phyloP scores from a whole-genome alignment of 495 filamentous ascomycete genomes.

The Penicillium bovifimosum region DNA sequence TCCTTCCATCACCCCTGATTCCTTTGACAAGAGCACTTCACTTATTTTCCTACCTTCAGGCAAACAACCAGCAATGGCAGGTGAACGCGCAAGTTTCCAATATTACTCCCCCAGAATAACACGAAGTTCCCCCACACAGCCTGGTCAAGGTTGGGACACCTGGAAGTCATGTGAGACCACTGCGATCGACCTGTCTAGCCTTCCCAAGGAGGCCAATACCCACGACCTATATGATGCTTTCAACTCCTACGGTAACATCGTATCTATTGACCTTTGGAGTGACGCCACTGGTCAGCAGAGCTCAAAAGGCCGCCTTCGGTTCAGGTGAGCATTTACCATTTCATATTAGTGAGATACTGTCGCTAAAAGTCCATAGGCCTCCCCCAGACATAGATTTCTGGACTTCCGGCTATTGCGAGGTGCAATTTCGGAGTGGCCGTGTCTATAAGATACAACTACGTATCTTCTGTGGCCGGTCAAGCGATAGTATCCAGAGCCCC shows the following conservation, averaged over 20 bases:
- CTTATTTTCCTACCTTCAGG: too few relatives aligned
- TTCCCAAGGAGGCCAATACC: conserved; percentile 33
- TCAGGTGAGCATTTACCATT: conserved; percentile 29
- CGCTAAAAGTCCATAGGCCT: conserved; percentile 28
- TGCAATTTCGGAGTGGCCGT: conserved; percentile 22
- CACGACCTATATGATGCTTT: conserved; percentile 36
- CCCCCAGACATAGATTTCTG: conserved; percentile 40
- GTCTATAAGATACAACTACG: neutral
- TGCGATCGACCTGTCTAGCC: conserved; percentile 26
- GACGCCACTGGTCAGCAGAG: conserved; percentile 25
- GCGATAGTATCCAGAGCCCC: conserved; percentile 23
- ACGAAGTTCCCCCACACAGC: neutral
- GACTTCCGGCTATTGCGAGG: conserved; percentile 18
- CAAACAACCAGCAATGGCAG: too few relatives aligned
- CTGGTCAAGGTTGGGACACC: neutral
- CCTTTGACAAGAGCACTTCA: too few relatives aligned
- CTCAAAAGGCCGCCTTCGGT: conserved; percentile 35
- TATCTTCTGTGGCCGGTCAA: neutral
- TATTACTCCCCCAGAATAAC: neutral
- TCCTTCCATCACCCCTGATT: too few relatives aligned
- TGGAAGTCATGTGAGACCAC: conserved; percentile 41
- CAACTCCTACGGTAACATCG: conserved; percentile 34
- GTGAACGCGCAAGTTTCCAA: too few relatives aligned
- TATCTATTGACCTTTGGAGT: conserved; percentile 42
- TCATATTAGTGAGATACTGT: neutral